Evolutionary conservation across 345 rosid species (phyloP).

Genomic region (Pugionium dolabratum): DNA sequence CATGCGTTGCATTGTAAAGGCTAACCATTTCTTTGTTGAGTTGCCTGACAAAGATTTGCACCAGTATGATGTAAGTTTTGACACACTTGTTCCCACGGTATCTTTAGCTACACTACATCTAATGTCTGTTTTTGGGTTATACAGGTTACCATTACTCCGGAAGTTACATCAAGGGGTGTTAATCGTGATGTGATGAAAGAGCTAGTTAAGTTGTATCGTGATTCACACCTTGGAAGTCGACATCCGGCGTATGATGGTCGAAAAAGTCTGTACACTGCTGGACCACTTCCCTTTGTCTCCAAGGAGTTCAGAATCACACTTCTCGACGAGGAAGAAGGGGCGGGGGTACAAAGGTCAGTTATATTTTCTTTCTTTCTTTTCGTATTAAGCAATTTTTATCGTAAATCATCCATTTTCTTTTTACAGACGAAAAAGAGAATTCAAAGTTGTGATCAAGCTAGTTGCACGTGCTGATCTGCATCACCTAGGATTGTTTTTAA

Average conservation of each 20-base stretch:
- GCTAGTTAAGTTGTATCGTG: constrained; percentile 58
- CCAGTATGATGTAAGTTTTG: constrained; percentile 78
- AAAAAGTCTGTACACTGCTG: constrained; percentile 91
- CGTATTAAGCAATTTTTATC: neutral
- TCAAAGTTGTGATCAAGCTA: constrained; percentile 68
- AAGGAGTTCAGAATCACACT: constrained; percentile 77
- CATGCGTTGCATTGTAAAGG: constrained; percentile 74
- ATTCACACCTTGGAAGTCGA: constrained; percentile 84
- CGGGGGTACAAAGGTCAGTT: constrained; percentile 67
- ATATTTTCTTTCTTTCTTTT: neutral
- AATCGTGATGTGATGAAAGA: constrained; percentile 85
- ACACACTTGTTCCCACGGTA: neutral
- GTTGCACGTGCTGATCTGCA: constrained; percentile 94
- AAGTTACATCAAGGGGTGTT: constrained; percentile 73
- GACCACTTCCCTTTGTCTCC: constrained; percentile 75
- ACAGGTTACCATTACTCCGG: constrained; percentile 83
- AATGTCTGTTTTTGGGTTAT: neutral
- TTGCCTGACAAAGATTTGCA: constrained; percentile 92
- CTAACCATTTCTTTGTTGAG: constrained; percentile 94
- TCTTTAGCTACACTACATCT: neutral
- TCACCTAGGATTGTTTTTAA: constrained; percentile 77
- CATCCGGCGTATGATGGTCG: constrained; percentile 96
- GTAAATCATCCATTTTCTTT: constrained; percentile 1
- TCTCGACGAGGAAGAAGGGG: constrained; percentile 79
- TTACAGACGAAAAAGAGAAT: constrained; percentile 75